phyloP scores from a whole-genome alignment of 495 filamentous ascomycete species.

The Aspergillus cristatus region DNA sequence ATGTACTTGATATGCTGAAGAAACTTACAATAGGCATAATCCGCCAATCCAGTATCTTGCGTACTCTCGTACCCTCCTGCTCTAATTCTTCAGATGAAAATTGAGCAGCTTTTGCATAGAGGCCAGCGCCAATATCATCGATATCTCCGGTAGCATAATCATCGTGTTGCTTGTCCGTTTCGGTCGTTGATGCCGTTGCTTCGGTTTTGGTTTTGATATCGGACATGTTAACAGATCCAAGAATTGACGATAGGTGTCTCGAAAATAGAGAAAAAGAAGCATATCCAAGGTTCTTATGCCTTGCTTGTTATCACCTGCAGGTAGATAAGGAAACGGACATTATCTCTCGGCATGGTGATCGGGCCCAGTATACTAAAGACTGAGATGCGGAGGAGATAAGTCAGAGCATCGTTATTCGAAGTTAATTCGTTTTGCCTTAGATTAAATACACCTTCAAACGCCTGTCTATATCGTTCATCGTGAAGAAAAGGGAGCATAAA shows the following conservation, averaged over 20 bases:
- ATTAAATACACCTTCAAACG: no score
- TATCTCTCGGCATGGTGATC: neutral
- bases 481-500: no score
- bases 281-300: neutral
- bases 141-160: conserved; percentile 16
- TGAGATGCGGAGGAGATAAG: no score
- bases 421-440: no score
- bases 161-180: conserved; percentile 11
- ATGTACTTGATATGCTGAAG: neutral
- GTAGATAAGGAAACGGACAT: conserved; percentile 2
- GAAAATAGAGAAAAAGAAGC: no score
- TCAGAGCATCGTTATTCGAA: no score
- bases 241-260: neutral
- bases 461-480: no score
- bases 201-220: conserved; percentile 13
- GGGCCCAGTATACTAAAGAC: no score
- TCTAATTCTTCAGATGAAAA: conserved; percentile 24
- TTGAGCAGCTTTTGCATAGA: conserved; percentile 24
- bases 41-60: conserved; percentile 26
- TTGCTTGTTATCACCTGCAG: neutral
- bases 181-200: conserved; percentile 9
- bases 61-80: conserved; percentile 20
- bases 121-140: conserved; percentile 22
- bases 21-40: conserved; percentile 22
- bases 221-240: neutral